A percentile compares a stretch with the other conserved stretches of the same genome.
Evolutionary conservation across 1,284 basidiomycete species (phyloP).

Genomic region (Ustilago lituana): DNA sequence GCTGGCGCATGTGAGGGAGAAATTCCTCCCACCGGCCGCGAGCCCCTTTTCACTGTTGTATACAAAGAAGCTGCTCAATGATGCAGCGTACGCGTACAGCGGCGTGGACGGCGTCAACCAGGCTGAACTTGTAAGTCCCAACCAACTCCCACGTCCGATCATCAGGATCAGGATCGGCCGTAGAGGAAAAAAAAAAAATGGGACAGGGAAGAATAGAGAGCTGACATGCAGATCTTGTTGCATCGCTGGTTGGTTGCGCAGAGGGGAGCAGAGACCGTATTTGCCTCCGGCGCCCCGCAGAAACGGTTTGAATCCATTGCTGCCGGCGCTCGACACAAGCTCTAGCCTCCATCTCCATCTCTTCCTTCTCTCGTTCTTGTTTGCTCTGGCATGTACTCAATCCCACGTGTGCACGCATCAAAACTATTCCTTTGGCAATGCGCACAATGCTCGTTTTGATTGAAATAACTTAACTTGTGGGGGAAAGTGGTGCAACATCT

Average conservation of each 20-base stretch:
- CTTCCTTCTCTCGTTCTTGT: not conserved
- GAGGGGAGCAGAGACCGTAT: constrained; percentile 51
- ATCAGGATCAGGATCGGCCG: too few species aligned
- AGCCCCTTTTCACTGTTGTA: constrained; percentile 49
- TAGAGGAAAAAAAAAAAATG: too few species aligned
- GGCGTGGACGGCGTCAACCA: constrained; percentile 42
- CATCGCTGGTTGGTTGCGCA: too few species aligned
- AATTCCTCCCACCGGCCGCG: constrained; percentile 39
- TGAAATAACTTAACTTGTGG: too few species aligned
- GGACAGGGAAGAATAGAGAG: too few species aligned
- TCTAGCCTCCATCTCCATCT: constrained; percentile 7
- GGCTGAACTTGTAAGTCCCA: constrained; percentile 47
- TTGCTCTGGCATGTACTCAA: too few species aligned
- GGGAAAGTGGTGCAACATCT: too few species aligned
- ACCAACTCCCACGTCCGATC: not conserved
- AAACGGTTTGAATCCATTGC: constrained; percentile 44
- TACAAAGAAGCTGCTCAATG: constrained; percentile 50
- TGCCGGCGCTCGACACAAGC: constrained; percentile 50
- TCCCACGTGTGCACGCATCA: too few species aligned
- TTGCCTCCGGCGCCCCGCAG: constrained; percentile 40
- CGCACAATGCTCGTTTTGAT: too few species aligned
- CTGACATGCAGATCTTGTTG: constrained; percentile 2
- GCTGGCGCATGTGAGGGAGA: constrained; percentile 27
- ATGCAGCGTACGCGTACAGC: constrained; percentile 42
- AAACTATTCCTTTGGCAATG: too few species aligned